These are phyloP conservation scores for Cyclotella baltica DNA, from an alignment of 108 stramenopile species.

Conservation along the genomic window DNA sequence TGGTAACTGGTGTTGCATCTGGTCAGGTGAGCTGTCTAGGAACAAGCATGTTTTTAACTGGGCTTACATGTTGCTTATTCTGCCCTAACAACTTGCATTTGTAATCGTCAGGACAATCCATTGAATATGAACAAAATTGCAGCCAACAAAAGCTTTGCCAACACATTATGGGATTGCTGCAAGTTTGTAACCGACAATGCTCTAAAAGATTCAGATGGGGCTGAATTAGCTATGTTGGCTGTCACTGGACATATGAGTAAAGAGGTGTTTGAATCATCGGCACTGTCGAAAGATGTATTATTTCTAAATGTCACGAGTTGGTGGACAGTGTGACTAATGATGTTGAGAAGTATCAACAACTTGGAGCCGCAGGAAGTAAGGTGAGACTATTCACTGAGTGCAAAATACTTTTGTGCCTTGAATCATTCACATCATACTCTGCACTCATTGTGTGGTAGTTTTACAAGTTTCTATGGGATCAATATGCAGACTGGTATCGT, in stretches of 20 bases:
- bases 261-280: conserved; percentile 80
- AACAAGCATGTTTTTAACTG: conserved; percentile 20
- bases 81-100: neutral
- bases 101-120: conserved; percentile 74
- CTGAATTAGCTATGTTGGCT: conserved; percentile 62
- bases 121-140: conserved; percentile 93
- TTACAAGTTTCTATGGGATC: conserved; percentile 97
- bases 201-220: conserved; percentile 72
- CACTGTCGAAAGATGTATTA: conserved; percentile 90
- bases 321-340: conserved; percentile 84
- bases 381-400: conserved; percentile 20
- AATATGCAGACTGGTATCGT: conserved; percentile 99
- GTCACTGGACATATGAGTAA: conserved; percentile 78
- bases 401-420: neutral
- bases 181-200: conserved; percentile 92
- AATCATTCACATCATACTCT: conserved; percentile 3
- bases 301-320: conserved; percentile 89
- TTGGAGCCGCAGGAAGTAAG: conserved; percentile 89
- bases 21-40: conserved; percentile 74
- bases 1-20: conserved; percentile 96
- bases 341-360: conserved; percentile 89
- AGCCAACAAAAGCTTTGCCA: conserved; percentile 93
- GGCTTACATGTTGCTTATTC: neutral
- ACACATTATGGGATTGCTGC: conserved; percentile 98
- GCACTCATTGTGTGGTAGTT: conserved; percentile 34